These are phyloP conservation scores for Peronospora belbahrii DNA, from an alignment of 352 stramenopile species.

Conservation along the genomic window DNA sequence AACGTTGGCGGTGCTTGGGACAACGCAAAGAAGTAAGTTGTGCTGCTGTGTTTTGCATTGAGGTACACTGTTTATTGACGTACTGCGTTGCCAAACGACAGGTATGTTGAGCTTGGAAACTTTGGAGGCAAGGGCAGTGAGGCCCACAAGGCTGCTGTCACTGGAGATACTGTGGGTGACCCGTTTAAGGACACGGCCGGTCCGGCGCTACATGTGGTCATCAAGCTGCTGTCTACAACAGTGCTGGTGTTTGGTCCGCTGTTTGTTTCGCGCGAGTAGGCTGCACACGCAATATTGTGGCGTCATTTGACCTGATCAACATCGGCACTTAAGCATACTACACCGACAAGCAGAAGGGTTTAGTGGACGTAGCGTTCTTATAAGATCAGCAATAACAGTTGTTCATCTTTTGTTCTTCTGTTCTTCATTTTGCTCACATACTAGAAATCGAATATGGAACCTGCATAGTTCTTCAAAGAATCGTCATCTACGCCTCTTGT, in stretches of 20 bases:
- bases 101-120: constrained; percentile 95
- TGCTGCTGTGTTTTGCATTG: constrained; percentile 40
- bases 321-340: not conserved
- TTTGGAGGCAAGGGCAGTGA: constrained; percentile 93
- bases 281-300: constrained; percentile 6
- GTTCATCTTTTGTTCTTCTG: not conserved
- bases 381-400: constrained; percentile 1
- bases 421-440: constrained; percentile 12
- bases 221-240: constrained; percentile 95
- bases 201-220: constrained; percentile 95
- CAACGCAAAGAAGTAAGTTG: constrained; percentile 98
- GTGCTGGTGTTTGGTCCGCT: constrained; percentile 90
- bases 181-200: constrained; percentile 97
- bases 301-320: not conserved
- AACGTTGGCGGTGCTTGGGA: constrained; percentile 97
- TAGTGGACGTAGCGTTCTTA: constrained; percentile 8
- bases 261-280: constrained; percentile 78
- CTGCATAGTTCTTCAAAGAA: no score
- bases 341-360: constrained; percentile 1
- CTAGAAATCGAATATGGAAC: constrained; percentile 47
- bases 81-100: constrained; percentile 23
- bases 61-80: not conserved
- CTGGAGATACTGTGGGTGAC: constrained; percentile 95
- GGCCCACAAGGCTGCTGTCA: constrained; percentile 95
- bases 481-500: constrained; percentile 33